Percentiles rank a stretch among this genome's conserved stretches.
Conservation (phyloP, 805 yeast genomes). For the Metschnikowia lochheadii region DNA sequence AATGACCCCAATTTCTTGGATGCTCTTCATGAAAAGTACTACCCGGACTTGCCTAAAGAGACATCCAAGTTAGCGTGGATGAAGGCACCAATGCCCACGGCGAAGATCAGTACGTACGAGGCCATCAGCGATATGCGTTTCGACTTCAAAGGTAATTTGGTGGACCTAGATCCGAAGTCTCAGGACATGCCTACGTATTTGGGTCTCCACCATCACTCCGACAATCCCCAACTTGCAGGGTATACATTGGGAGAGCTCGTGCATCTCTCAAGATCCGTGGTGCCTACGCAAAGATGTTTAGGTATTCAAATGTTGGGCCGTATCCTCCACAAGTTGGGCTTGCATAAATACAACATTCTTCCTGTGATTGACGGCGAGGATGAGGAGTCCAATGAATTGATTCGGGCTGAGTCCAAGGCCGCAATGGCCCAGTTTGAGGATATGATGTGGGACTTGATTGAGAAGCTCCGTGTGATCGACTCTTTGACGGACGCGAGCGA, state of each 20-base stretch:
- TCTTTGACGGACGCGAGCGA: slow-evolving; percentile 65
- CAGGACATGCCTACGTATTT: slow-evolving; percentile 45
- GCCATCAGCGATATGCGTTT: slow-evolving; percentile 72
- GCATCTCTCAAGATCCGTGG: slow-evolving; percentile 71
- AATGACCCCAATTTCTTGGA: slow-evolving; percentile 76
- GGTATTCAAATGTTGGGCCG: slow-evolving; percentile 88
- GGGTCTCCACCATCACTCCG: slow-evolving; percentile 91
- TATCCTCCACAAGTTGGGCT: slow-evolving; percentile 74
- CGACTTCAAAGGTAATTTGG: slow-evolving; percentile 78
- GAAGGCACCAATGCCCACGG: slow-evolving; percentile 56
- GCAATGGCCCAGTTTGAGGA: slow-evolving; percentile 41
- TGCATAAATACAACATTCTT: slow-evolving; percentile 50
- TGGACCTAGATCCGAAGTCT: slow-evolving; percentile 40
- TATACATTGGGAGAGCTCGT: slow-evolving; percentile 82
- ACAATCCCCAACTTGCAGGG: slow-evolving; percentile 86
- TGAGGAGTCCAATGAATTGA: slow-evolving; percentile 30
- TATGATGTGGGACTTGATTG: slow-evolving; percentile 69
- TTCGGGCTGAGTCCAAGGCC: slow-evolving; percentile 34
- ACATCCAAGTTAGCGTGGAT: slow-evolving; percentile 87
- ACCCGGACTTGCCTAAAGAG: slow-evolving; percentile 85
- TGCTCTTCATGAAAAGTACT: slow-evolving; percentile 77
- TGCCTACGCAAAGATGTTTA: slow-evolving; percentile 80
- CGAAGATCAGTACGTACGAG: slow-evolving; percentile 42
- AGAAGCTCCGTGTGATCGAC: slow-evolving; percentile 58
- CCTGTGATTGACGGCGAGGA: slow-evolving; percentile 40